Evolutionary conservation across 495 filamentous ascomycete genomes (phyloP), one percentile per base, ranked within the genome.

Genomic region (Penicillium atrosanguineum): DNA sequence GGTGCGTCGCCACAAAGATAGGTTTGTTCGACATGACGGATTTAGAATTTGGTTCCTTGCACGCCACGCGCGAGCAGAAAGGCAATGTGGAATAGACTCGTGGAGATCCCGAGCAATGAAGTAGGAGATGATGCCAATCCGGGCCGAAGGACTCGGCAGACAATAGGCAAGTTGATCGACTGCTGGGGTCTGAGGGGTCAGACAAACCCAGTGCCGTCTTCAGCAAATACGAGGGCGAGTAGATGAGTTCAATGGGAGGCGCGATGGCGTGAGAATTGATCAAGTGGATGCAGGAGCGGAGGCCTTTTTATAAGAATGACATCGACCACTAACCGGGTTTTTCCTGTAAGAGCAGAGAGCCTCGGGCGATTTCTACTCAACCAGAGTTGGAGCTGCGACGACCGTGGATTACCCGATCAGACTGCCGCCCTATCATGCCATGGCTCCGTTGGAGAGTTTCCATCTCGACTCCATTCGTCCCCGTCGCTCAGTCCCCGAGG

Each of bases 1-100:
- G 94, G 71, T 97, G 94, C 48, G 94, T 96, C 20, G 87, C 93
- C 44, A 95, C 81, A 60, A 96, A 96, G 63, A 98, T 88, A 38
- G 91, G 89, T 63, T 87, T 93, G 61, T 72, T 73, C 37, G 86
- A 85, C 88, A 91, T 90, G n/a, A 55, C 69, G 49, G 14, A 49
- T 29, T 49, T 15, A 41, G 23, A 41, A 49, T 41, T 41, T 7
- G 9, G 47, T 39, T 11, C 34, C 37, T 41, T 38, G 36, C 46
- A 48, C 48, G 41, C 23, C 20, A 50, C 48, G 25, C n/a, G 39
- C 7, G n/a, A 25, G 15, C 34, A 21, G 38, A 50, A 53, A 56
- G 52, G 48, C 40, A 61, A 61, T 50, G n/a, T 47, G 46, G 23
- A 52, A 62, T 62, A 65, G 55, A 50, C 62, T 59, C 56, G 58